Evolutionary conservation across 2,329 filamentous ascomycete genomes (phyloP).

Genomic region (Meredithiella fracta): DNA sequence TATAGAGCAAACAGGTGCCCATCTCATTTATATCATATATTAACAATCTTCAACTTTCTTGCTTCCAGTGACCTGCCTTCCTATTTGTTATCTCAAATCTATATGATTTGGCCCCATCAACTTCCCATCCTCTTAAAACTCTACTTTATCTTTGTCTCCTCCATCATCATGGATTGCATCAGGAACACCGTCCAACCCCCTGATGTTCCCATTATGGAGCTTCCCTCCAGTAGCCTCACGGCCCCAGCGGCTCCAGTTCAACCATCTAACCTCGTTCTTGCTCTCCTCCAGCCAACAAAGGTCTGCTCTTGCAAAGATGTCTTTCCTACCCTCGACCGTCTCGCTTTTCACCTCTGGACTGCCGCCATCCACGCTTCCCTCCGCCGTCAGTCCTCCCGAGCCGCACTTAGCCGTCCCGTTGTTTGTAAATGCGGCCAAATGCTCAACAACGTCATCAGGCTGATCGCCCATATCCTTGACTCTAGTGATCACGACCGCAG

Average conservation of each 20-base stretch:
- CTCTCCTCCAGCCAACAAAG: background rate
- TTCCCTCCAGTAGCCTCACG: too few relatives aligned
- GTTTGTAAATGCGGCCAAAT: background rate
- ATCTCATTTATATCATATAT: too few relatives aligned
- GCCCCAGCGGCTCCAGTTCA: background rate
- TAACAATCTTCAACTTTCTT: too few relatives aligned
- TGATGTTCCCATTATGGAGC: background rate
- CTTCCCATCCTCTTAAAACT: too few relatives aligned
- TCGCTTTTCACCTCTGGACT: conserved; percentile 1
- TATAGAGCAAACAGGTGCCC: too few relatives aligned
- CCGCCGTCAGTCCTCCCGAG: background rate
- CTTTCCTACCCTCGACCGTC: background rate
- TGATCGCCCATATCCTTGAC: background rate
- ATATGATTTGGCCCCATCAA: too few relatives aligned
- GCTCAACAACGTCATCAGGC: background rate
- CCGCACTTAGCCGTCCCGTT: background rate
- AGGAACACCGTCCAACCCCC: too few relatives aligned
- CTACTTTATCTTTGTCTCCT: too few relatives aligned
- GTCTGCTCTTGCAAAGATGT: conserved; percentile 1
- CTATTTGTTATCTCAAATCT: too few relatives aligned
- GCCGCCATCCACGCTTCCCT: background rate
- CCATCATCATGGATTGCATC: too few relatives aligned
- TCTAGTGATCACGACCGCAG: background rate
- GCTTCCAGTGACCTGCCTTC: too few relatives aligned
- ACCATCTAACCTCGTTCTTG: background rate